A percentile compares a stretch with the other conserved stretches of the same genome.
These are phyloP conservation scores for Pseudopithomyces maydicus DNA, from an alignment of 2,329 filamentous ascomycete genomes.

Conservation along the genomic window DNA sequence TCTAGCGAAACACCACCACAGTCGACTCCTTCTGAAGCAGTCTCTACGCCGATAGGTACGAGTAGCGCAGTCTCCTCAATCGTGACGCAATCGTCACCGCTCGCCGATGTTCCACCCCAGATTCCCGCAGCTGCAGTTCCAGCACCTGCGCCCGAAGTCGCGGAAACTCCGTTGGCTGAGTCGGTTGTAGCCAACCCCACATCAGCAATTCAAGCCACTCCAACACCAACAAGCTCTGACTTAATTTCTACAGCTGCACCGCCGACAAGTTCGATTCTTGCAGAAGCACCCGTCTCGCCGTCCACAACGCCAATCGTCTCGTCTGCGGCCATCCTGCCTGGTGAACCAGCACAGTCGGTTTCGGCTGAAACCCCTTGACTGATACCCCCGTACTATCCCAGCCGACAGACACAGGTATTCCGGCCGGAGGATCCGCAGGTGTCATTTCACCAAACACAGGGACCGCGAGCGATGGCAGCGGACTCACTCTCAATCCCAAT, in stretches of 20 bases:
- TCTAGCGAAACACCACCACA: slow-evolving; percentile 18
- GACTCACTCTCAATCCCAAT: slow-evolving; percentile 23
- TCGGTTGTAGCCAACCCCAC: slow-evolving; percentile 10
- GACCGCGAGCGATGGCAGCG: slow-evolving; percentile 14
- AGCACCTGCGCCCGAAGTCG: slow-evolving; percentile 8
- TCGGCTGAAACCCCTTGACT: slow-evolving; percentile 1
- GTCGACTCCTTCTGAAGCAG: slow-evolving; percentile 28
- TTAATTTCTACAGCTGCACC: slow-evolving; percentile 29
- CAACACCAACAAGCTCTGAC: slow-evolving; percentile 39
- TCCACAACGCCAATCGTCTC: slow-evolving; percentile 14
- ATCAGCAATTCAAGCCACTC: slow-evolving; percentile 16
- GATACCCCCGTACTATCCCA: slow-evolving; percentile 19
- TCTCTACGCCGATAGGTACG: slow-evolving; percentile 42
- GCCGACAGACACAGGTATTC: slow-evolving; percentile 17
- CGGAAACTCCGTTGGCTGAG: slow-evolving; percentile 5
- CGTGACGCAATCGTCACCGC: slow-evolving; percentile 22
- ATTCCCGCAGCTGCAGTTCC: slow-evolving; percentile 17
- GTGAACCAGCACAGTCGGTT: slow-evolving; percentile 13
- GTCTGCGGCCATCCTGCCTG: background rate
- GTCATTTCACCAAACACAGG: slow-evolving; percentile 34
- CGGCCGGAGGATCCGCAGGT: slow-evolving; percentile 33
- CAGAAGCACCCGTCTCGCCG: slow-evolving; percentile 17
- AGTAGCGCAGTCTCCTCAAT: slow-evolving; percentile 33
- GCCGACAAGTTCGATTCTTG: slow-evolving; percentile 17
- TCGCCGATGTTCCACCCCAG: slow-evolving; percentile 27